Evolutionary conservation across 345 rosid genomes (phyloP).

Genomic region (Viola odorata): DNA sequence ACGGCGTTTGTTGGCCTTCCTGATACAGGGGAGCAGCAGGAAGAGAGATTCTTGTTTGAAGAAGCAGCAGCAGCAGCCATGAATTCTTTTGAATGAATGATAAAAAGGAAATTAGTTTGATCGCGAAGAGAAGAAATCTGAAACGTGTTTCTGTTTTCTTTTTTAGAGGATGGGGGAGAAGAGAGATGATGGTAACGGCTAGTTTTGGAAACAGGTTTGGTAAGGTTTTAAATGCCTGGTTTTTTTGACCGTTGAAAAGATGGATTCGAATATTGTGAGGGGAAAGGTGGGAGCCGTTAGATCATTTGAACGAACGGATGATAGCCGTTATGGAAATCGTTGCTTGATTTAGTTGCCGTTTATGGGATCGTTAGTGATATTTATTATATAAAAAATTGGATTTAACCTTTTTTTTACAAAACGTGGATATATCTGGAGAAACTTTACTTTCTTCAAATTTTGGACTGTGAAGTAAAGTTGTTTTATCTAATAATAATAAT

Average conservation of each 20-base stretch:
- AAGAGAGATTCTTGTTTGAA: conserved; percentile 15
- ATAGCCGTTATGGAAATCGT: conserved; percentile 11
- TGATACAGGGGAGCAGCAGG: conserved; percentile 18
- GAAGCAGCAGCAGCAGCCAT: conserved; percentile 11
- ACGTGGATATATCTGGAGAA: no score
- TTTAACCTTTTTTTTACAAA: no score
- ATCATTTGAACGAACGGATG: neutral
- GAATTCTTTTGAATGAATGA: neutral
- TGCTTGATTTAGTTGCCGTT: neutral
- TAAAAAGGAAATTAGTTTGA: neutral
- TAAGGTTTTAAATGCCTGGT: neutral
- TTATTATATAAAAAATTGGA: no score
- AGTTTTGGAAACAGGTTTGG: conserved; percentile 3
- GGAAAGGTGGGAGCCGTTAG: conserved; percentile 13
- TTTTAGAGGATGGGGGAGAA: neutral
- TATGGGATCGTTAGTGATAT: neutral
- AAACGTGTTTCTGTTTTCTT: neutral
- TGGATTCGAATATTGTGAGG: neutral
- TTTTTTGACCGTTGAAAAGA: conserved; percentile 12
- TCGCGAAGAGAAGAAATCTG: neutral
- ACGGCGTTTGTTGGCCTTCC: conserved; percentile 33
- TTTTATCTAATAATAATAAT: no score
- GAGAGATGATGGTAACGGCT: conserved; percentile 12
- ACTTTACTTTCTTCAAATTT: no score
- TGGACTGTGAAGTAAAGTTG: no score